These are phyloP conservation scores for Aspergillus pseudoterreus DNA, from an alignment of 2,329 filamentous ascomycete species.

Conservation along the genomic window DNA sequence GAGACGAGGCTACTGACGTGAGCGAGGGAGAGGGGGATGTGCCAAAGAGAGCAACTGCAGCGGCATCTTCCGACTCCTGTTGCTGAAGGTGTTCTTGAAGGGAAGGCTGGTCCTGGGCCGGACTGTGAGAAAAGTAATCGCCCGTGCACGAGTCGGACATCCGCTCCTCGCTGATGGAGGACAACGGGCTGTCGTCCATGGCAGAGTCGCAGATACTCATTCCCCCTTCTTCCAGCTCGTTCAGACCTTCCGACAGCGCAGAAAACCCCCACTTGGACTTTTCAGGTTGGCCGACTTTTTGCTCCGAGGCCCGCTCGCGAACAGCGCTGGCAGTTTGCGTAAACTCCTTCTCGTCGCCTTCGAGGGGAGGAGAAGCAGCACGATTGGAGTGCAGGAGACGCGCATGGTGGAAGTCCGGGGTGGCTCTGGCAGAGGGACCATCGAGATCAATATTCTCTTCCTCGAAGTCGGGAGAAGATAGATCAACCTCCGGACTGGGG, in stretches of 20 bases:
- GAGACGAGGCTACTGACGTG: conserved; percentile 37
- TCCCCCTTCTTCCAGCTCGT: conserved; percentile 24
- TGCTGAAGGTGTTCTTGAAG: conserved; percentile 16
- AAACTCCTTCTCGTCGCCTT: conserved; percentile 94
- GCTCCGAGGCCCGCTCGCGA: conserved; percentile 52
- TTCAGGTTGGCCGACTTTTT: conserved; percentile 28
- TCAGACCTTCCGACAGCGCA: conserved; percentile 44
- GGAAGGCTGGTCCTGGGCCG: conserved; percentile 17
- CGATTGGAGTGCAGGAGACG: conserved; percentile 61
- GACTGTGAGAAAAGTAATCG: conserved; percentile 34
- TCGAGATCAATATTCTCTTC: conserved; percentile 57
- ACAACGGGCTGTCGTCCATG: conserved; percentile 29
- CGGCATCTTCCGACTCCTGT: conserved; percentile 31
- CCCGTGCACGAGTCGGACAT: conserved; percentile 30
- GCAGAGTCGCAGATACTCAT: conserved; percentile 28
- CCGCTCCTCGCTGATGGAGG: conserved; percentile 25
- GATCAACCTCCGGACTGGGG: conserved; percentile 87
- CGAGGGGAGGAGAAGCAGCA: conserved; percentile 80
- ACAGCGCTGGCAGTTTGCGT: conserved; percentile 90
- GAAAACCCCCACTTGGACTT: conserved; percentile 28
- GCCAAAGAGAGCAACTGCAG: conserved; percentile 35
- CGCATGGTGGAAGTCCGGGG: conserved; percentile 54
- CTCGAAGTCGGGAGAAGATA: conserved; percentile 83
- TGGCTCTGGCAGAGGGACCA: conserved; percentile 49
- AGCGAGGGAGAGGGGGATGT: conserved; percentile 42